These are phyloP conservation scores for Galerina marginata DNA, from an alignment of 768 basidiomycete species.

Conservation along the genomic window DNA sequence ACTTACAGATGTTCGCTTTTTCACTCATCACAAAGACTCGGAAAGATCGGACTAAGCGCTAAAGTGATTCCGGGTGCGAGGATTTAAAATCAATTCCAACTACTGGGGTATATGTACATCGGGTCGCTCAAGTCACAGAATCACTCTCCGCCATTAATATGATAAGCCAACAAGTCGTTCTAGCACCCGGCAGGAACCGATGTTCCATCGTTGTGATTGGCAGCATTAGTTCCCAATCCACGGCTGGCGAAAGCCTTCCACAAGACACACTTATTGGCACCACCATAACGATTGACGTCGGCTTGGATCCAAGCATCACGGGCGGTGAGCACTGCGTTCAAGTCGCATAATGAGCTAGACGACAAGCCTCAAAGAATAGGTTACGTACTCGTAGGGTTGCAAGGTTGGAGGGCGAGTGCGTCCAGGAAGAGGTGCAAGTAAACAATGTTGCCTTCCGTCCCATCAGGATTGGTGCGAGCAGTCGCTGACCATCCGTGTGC, in stretches of 20 bases:
- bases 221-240: constrained; percentile 48
- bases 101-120: no score
- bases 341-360: neutral
- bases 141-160: no score
- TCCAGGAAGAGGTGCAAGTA: constrained; percentile 56
- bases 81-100: no score
- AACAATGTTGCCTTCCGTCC: constrained; percentile 49
- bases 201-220: constrained; percentile 28
- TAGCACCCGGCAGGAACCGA: constrained; percentile 29
- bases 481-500: constrained; percentile 38
- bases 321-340: constrained; percentile 41
- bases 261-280: constrained; percentile 49
- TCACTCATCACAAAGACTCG: no score
- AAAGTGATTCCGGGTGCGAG: no score
- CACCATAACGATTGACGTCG: constrained; percentile 50
- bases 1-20: no score
- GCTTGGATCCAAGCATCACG: constrained; percentile 59
- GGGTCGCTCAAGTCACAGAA: no score
- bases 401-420: constrained; percentile 49
- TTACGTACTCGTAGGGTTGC: constrained; percentile 49
- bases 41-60: no score
- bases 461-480: constrained; percentile 42
- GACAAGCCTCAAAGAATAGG: neutral
- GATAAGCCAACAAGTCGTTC: no score
- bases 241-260: constrained; percentile 56